phyloP scores from a whole-genome alignment of 176 grass and related monocot species.

The Musa troglodytarum region DNA sequence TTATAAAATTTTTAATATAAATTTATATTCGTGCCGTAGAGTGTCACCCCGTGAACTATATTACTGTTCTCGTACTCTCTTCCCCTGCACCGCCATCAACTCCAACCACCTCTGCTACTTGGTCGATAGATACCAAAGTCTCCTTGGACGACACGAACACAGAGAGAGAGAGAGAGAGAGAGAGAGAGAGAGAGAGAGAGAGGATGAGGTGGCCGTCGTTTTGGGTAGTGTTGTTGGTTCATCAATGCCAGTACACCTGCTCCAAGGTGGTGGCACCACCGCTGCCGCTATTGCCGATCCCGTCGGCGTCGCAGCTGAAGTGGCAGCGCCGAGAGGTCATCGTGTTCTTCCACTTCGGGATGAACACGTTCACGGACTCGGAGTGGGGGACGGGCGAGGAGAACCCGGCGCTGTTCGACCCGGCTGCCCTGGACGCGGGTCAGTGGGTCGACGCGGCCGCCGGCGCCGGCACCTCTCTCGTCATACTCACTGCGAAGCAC shows the following conservation, averaged over 20 bases:
- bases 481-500: conserved; percentile 84
- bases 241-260: not conserved
- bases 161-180: too few species aligned
- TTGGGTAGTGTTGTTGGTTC: not conserved
- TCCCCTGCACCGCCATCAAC: not conserved
- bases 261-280: conserved; percentile 32
- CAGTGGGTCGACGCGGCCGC: conserved; percentile 75
- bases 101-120: too few species aligned
- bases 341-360: conserved; percentile 99
- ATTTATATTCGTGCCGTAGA: too few species aligned
- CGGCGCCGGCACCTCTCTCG: conserved; percentile 48
- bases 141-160: too few species aligned
- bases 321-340: conserved; percentile 90
- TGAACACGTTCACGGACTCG: conserved; percentile 94
- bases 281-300: conserved; percentile 53
- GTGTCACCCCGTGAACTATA: too few species aligned
- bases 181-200: too few species aligned
- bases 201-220: not conserved
- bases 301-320: conserved; percentile 59
- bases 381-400: conserved; percentile 73
- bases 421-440: conserved; percentile 33
- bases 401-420: conserved; percentile 41
- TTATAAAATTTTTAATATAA: too few species aligned
- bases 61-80: not conserved
- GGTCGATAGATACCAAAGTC: too few species aligned